Evolutionary conservation across 106 monocot species (phyloP).

Genomic region (Dendrobium nobile): DNA sequence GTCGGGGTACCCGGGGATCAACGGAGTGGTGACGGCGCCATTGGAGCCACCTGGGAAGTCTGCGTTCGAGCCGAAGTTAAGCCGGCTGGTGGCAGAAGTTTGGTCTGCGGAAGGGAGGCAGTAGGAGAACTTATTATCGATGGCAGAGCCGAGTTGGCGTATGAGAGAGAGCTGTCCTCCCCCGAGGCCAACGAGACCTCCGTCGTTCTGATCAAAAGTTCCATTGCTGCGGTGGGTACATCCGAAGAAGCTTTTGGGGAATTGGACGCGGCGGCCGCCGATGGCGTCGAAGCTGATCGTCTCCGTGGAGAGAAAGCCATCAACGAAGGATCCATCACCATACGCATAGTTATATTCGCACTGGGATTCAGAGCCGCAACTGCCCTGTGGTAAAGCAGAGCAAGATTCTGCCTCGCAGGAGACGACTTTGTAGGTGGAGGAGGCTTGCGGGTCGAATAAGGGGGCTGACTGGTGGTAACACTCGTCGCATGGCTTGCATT

Average conservation of each 20-base stretch:
- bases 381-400: not conserved
- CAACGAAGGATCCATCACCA: conserved; percentile 24
- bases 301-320: conserved; percentile 29
- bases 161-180: conserved; percentile 34
- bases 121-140: conserved; percentile 42
- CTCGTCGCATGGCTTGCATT: conserved; percentile 12
- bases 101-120: conserved; percentile 15
- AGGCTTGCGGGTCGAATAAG: conserved; percentile 1
- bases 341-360: conserved; percentile 12
- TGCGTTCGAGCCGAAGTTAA: conserved; percentile 23
- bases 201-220: conserved; percentile 2
- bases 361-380: not conserved
- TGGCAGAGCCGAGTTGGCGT: conserved; percentile 23
- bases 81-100: conserved; percentile 3
- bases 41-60: not conserved
- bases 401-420: not conserved
- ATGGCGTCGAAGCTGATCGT: conserved; percentile 24
- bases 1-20: not conserved
- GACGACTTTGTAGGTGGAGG: conserved; percentile 10
- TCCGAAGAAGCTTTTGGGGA: conserved; percentile 21
- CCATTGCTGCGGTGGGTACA: conserved; percentile 23
- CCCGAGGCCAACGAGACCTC: conserved; percentile 45
- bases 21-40: conserved; percentile 14
- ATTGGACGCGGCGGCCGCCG: not conserved
- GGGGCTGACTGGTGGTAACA: conserved; percentile 7